These are phyloP conservation scores for Perkinsus olseni DNA, from an alignment of 169 alveolate species.

Conservation along the genomic window DNA sequence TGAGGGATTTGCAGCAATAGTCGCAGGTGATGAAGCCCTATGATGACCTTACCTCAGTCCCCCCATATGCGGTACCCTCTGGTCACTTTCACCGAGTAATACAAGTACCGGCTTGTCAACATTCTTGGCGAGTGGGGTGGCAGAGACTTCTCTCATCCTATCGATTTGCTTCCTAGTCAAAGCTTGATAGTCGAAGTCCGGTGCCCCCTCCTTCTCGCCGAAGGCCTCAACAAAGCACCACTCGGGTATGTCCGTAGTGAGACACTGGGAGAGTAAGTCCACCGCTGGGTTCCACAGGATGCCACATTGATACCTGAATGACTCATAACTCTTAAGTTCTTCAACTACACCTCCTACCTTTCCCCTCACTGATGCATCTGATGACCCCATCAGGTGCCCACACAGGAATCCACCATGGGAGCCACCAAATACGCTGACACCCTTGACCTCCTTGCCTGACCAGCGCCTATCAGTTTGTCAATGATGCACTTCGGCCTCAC, in stretches of 20 bases:
- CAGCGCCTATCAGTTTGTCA: too few relatives aligned
- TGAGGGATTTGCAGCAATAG: neutral
- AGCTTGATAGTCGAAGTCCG: neutral
- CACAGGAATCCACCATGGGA: neutral
- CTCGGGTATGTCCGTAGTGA: neutral
- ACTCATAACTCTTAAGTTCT: neutral
- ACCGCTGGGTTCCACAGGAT: neutral
- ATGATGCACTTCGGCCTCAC: neutral
- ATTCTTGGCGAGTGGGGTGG: neutral
- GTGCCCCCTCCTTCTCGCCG: too few relatives aligned
- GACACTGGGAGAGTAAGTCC: neutral
- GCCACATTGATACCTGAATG: neutral
- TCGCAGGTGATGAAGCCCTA: too few relatives aligned
- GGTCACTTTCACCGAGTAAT: neutral
- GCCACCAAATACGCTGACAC: neutral
- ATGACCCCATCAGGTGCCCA: neutral
- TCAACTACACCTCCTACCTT: too few relatives aligned
- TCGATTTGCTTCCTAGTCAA: neutral
- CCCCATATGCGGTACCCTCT: neutral
- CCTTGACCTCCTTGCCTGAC: neutral
- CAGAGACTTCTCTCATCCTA: neutral
- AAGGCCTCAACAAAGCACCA: neutral
- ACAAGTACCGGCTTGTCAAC: neutral
- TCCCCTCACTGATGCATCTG: neutral
- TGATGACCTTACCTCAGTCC: neutral